Conservation (phyloP, 345 rosid genomes). For the Salix caprea region DNA sequence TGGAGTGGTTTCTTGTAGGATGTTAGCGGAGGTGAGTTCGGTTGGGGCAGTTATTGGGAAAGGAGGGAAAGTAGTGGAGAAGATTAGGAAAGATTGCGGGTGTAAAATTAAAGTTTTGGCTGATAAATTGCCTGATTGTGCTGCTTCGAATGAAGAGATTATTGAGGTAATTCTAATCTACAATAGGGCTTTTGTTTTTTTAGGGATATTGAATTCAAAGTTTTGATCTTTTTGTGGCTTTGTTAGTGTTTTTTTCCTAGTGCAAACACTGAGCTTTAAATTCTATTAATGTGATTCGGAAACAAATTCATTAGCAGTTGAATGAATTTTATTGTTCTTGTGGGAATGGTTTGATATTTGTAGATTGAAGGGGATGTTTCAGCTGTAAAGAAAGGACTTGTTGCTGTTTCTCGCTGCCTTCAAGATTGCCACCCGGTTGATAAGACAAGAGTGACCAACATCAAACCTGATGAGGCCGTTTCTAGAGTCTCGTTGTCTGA, state of each 20-base stretch:
- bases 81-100: constrained; percentile 48
- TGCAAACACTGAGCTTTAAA: too few relatives aligned
- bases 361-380: constrained; percentile 38
- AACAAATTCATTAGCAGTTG: background rate
- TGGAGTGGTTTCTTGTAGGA: constrained; percentile 42
- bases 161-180: constrained; percentile 54
- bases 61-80: constrained; percentile 56
- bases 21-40: constrained; percentile 40
- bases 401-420: constrained; percentile 44
- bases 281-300: background rate
- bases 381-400: constrained; percentile 57
- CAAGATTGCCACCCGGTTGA: constrained; percentile 27
- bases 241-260: background rate
- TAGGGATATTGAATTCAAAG: background rate
- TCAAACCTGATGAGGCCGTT: constrained; percentile 7
- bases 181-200: background rate
- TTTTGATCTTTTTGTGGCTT: background rate
- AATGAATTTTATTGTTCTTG: background rate
- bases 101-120: constrained; percentile 47
- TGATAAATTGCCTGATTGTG: constrained; percentile 72
- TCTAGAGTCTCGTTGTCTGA: too few relatives aligned
- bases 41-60: constrained; percentile 40
- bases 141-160: constrained; percentile 58
- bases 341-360: background rate
- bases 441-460: constrained; percentile 30